phyloP scores from a whole-genome alignment of 2,329 filamentous ascomycete genomes.

The Dactylellina haptotyla region DNA sequence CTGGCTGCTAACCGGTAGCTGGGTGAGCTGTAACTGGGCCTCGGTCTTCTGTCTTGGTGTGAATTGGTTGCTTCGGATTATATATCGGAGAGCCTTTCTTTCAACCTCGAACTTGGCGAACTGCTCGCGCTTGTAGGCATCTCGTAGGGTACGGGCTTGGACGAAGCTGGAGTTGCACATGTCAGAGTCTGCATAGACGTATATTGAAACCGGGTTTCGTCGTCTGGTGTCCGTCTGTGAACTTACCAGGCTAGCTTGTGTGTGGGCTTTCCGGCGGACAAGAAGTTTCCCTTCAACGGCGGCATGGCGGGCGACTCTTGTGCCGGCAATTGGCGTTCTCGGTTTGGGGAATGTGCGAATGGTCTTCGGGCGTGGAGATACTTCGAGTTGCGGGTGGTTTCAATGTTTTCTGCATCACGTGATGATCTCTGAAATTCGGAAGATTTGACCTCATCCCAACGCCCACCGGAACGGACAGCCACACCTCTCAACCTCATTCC shows the following conservation, averaged over 20 bases:
- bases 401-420: constrained; percentile 35
- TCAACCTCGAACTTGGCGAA: constrained; percentile 79
- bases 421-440: constrained; percentile 32
- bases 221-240: not conserved
- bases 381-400: constrained; percentile 3
- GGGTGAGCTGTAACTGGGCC: constrained; percentile 88
- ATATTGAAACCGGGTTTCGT: not conserved
- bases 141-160: constrained; percentile 86
- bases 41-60: constrained; percentile 83
- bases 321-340: constrained; percentile 20
- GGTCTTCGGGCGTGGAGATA: not conserved
- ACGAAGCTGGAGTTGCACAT: constrained; percentile 68
- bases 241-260: constrained; percentile 43
- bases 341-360: constrained; percentile 5
- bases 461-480: not conserved
- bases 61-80: constrained; percentile 90
- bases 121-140: constrained; percentile 95
- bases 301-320: constrained; percentile 7
- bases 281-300: constrained; percentile 36
- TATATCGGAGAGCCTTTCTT: constrained; percentile 83
- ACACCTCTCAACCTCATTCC: not conserved
- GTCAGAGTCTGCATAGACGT: not conserved
- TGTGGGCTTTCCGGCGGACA: constrained; percentile 43
- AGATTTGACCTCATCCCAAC: constrained; percentile 51
- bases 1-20: constrained; percentile 96